Percentiles rank a stretch among this genome's conserved stretches.
Evolutionary conservation across 2,329 filamentous ascomycete genomes (phyloP).

Genomic region (Penicillium digitatum): DNA sequence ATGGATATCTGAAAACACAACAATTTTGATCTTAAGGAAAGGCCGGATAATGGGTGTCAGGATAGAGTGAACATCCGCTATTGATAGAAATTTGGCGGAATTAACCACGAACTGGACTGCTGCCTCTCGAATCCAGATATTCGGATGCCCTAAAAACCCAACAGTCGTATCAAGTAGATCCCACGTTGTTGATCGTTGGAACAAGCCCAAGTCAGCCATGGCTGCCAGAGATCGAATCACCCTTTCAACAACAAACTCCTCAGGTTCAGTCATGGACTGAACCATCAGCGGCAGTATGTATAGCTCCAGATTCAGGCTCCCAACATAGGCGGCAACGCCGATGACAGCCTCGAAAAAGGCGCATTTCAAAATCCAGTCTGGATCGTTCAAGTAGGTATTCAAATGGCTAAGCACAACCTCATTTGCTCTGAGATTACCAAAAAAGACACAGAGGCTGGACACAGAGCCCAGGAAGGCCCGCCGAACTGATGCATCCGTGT

Average conservation of each 20-base stretch:
- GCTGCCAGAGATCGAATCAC: slow-evolving; percentile 82
- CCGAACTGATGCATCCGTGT: slow-evolving; percentile 77
- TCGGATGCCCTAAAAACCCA: slow-evolving; percentile 88
- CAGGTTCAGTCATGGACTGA: slow-evolving; percentile 84
- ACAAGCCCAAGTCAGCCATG: slow-evolving; percentile 80
- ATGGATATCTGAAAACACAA: slow-evolving; percentile 66
- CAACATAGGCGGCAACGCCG: slow-evolving; percentile 85
- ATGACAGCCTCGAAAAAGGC: slow-evolving; percentile 96
- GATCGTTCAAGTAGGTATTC: slow-evolving; percentile 94
- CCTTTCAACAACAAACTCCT: slow-evolving; percentile 90
- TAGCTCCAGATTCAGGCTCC: slow-evolving; percentile 82
- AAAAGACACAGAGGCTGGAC: slow-evolving; percentile 88
- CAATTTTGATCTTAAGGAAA: slow-evolving; percentile 71
- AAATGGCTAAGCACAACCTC: slow-evolving; percentile 95
- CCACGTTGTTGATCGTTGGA: slow-evolving; percentile 80
- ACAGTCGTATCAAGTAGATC: slow-evolving; percentile 79
- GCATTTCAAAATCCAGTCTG: slow-evolving; percentile 93
- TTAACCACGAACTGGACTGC: slow-evolving; percentile 78
- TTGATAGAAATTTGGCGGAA: slow-evolving; percentile 68
- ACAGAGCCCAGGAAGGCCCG: slow-evolving; percentile 90
- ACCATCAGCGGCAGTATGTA: slow-evolving; percentile 96
- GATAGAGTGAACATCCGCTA: slow-evolving; percentile 79
- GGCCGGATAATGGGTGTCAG: slow-evolving; percentile 74
- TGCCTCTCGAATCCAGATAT: slow-evolving; percentile 90
- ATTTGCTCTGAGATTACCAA: slow-evolving; percentile 84